These are phyloP conservation scores for Auriculariales sp. DNA, from an alignment of 768 basidiomycete species.

Conservation along the genomic window DNA sequence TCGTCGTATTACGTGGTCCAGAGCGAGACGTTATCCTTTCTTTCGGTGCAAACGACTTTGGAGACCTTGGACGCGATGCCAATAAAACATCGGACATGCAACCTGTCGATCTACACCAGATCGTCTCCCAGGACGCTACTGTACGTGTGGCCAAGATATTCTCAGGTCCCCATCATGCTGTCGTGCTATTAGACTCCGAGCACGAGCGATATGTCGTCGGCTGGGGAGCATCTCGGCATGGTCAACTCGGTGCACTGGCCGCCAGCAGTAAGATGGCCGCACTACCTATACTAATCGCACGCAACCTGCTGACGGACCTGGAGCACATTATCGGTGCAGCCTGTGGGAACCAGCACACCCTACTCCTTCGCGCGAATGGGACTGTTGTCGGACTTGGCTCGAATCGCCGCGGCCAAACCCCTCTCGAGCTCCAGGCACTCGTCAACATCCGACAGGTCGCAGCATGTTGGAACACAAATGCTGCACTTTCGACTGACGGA, in stretches of 20 bases:
- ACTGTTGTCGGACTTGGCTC: conserved; percentile 45
- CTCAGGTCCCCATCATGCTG: conserved; percentile 61
- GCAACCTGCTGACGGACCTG: conserved; percentile 8
- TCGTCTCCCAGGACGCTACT: conserved; percentile 14
- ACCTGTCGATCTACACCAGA: conserved; percentile 28
- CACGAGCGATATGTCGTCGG: conserved; percentile 32
- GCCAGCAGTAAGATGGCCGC: neutral
- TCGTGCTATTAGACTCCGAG: conserved; percentile 26
- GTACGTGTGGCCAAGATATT: conserved; percentile 28
- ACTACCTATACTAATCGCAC: neutral
- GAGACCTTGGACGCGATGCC: conserved; percentile 51
- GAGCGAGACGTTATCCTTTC: conserved; percentile 38
- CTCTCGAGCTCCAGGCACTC: conserved; percentile 17
- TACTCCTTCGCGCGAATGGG: conserved; percentile 31
- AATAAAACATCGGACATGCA: conserved; percentile 12
- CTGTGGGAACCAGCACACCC: conserved; percentile 40
- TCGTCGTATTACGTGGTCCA: conserved; percentile 39
- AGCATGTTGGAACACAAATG: conserved; percentile 74
- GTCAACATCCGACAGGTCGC: conserved; percentile 21
- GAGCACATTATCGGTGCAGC: conserved; percentile 20
- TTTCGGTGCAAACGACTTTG: conserved; percentile 78
- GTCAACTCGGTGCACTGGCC: conserved; percentile 49
- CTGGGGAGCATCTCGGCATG: conserved; percentile 79
- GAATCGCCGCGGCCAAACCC: conserved; percentile 53
- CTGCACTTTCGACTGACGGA: conserved; percentile 14